Percentiles rank a stretch among this genome's conserved stretches.
Conservation (phyloP, 2,329 filamentous ascomycete species). For the Aspergillus ochraceoroseus region DNA sequence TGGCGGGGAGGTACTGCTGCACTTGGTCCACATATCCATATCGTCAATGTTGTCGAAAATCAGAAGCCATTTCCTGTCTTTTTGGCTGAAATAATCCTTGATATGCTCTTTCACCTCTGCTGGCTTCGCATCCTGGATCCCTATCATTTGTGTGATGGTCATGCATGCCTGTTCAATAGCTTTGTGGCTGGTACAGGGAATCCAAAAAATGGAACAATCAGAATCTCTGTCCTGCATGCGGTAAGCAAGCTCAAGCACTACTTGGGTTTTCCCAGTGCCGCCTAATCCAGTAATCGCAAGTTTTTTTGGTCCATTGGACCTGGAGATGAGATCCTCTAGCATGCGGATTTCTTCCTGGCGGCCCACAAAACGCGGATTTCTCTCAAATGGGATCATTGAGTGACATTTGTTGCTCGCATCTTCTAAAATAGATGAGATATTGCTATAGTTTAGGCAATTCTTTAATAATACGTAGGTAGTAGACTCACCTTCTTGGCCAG, state of each 20-base stretch:
- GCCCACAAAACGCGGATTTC: background rate
- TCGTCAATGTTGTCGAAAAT: constrained; percentile 27
- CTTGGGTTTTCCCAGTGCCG: constrained; percentile 23
- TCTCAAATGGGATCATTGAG: background rate
- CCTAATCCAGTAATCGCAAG: constrained; percentile 14
- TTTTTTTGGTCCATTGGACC: background rate
- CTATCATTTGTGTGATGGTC: constrained; percentile 11
- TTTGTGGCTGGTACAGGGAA: constrained; percentile 24
- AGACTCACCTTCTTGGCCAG: too few species aligned
- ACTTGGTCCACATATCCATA: too few species aligned
- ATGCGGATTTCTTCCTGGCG: background rate
- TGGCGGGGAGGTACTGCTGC: constrained; percentile 19
- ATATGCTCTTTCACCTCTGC: constrained; percentile 7
- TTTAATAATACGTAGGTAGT: too few species aligned
- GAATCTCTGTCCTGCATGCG: constrained; percentile 6
- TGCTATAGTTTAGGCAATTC: too few species aligned
- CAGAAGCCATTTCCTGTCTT: constrained; percentile 20
- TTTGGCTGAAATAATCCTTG: constrained; percentile 14
- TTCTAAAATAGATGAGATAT: too few species aligned
- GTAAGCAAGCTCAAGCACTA: constrained; percentile 27
- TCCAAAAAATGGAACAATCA: constrained; percentile 26
- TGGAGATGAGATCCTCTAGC: background rate
- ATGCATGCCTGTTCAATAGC: constrained; percentile 17
- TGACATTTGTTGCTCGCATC: too few species aligned
- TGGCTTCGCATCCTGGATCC: constrained; percentile 6